These are phyloP conservation scores for Ilex aquifolium DNA, from an alignment of 257 asterid genomes.

Conservation along the genomic window DNA sequence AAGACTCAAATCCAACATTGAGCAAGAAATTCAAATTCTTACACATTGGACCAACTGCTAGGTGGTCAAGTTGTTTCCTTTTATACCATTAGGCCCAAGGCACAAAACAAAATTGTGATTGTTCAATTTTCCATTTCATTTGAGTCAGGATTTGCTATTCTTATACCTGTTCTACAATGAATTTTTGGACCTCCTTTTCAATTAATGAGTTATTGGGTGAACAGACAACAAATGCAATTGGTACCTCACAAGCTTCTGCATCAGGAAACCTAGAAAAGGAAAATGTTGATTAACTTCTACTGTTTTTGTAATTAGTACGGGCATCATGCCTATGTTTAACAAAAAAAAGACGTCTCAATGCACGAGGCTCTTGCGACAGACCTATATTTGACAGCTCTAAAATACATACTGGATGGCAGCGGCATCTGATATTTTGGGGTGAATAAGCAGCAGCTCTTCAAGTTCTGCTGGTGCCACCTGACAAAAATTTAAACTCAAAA, in stretches of 20 bases:
- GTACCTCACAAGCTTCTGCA: slow-evolving; percentile 97
- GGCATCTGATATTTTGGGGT: slow-evolving; percentile 85
- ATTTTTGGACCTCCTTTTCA: slow-evolving; percentile 75
- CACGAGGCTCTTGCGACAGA: no score
- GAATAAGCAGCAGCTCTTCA: slow-evolving; percentile 87
- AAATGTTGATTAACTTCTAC: neutral
- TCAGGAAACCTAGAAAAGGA: slow-evolving; percentile 69
- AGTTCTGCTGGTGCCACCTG: slow-evolving; percentile 99
- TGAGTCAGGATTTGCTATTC: neutral
- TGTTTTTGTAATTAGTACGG: neutral
- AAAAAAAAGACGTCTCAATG: neutral
- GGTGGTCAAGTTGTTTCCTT: no score
- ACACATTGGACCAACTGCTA: no score
- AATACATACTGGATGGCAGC: slow-evolving; percentile 92
- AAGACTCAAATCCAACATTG: no score
- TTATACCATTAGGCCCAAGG: no score
- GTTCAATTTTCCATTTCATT: neutral
- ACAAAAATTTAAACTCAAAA: no score
- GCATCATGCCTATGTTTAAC: neutral
- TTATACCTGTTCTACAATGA: slow-evolving; percentile 74
- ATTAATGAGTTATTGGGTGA: slow-evolving; percentile 75
- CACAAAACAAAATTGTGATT: no score
- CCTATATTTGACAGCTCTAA: no score
- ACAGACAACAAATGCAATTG: slow-evolving; percentile 76
- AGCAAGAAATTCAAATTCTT: no score